These are phyloP conservation scores for Dichotomopilus funicola DNA, from an alignment of 2,329 filamentous ascomycete genomes.

Conservation along the genomic window DNA sequence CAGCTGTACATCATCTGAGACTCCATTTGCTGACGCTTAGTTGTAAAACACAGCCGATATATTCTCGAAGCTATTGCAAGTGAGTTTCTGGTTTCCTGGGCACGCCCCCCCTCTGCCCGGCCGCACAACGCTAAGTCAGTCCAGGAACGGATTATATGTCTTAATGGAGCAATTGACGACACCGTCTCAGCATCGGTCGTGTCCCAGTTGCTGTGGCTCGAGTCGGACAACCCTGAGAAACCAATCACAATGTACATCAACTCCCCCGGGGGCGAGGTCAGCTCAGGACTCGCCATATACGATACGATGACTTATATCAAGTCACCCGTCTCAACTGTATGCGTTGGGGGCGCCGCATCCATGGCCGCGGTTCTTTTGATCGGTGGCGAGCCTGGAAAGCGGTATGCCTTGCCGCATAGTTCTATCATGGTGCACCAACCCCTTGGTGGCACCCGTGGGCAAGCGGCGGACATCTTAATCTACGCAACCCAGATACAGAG, in stretches of 20 bases:
- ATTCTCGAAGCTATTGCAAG: constrained; percentile 72
- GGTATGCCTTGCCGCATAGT: constrained; percentile 86
- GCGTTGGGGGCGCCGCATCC: constrained; percentile 85
- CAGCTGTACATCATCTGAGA: background rate
- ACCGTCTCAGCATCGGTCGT: constrained; percentile 88
- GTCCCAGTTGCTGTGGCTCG: constrained; percentile 93
- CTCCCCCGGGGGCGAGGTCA: constrained; percentile 87
- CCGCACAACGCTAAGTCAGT: constrained; percentile 9
- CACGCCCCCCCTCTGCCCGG: background rate
- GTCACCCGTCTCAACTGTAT: constrained; percentile 88
- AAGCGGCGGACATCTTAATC: constrained; percentile 80
- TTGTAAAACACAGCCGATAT: constrained; percentile 57
- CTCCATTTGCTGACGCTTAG: constrained; percentile 20
- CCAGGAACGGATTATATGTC: constrained; percentile 85
- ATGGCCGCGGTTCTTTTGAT: constrained; percentile 90
- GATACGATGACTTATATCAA: constrained; percentile 98
- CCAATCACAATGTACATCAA: constrained; percentile 98
- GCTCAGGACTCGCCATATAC: constrained; percentile 84
- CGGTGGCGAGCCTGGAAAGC: constrained; percentile 76
- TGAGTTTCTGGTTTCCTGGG: constrained; percentile 29
- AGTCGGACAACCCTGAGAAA: constrained; percentile 91
- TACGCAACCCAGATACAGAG: constrained; percentile 95
- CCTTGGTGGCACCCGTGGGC: constrained; percentile 62
- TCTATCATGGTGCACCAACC: constrained; percentile 98
- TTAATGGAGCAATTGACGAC: constrained; percentile 89